phyloP scores from a whole-genome alignment of 805 yeast genomes.

The Candida vartiovaarae region DNA sequence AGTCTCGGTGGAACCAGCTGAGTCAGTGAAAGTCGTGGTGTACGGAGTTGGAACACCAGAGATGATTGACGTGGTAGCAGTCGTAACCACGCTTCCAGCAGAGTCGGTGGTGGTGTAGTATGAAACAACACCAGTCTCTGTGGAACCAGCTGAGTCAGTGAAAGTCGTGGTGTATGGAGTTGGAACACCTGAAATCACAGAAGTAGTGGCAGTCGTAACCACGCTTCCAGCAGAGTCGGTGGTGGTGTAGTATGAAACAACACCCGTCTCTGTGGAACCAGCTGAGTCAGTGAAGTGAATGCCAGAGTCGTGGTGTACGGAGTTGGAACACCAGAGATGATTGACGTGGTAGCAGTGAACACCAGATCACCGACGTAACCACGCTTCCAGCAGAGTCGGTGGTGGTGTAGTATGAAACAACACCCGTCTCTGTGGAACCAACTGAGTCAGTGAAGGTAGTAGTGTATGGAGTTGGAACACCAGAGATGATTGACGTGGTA shows the following conservation, averaged over 20 bases:
- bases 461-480: background rate
- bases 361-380: too few relatives aligned
- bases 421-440: too few relatives aligned
- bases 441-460: background rate
- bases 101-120: conserved; percentile 7
- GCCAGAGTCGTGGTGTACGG: conserved; percentile 3
- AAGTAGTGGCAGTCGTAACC: conserved; percentile 3
- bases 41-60: background rate
- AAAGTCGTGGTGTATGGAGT: conserved; percentile 8
- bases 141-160: conserved; percentile 4
- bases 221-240: conserved; percentile 2
- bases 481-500: background rate
- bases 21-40: background rate
- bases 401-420: too few relatives aligned
- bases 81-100: conserved; percentile 2
- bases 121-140: conserved; percentile 5
- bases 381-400: too few relatives aligned
- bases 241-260: conserved; percentile 3
- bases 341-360: too few relatives aligned
- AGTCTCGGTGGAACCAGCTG: background rate
- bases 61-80: conserved; percentile 2
- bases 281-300: background rate
- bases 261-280: conserved; percentile 2
- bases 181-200: conserved; percentile 2
- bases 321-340: conserved; percentile 1